Evolutionary conservation across 345 rosid species (phyloP).

Genomic region (Melastoma malabathricum): DNA sequence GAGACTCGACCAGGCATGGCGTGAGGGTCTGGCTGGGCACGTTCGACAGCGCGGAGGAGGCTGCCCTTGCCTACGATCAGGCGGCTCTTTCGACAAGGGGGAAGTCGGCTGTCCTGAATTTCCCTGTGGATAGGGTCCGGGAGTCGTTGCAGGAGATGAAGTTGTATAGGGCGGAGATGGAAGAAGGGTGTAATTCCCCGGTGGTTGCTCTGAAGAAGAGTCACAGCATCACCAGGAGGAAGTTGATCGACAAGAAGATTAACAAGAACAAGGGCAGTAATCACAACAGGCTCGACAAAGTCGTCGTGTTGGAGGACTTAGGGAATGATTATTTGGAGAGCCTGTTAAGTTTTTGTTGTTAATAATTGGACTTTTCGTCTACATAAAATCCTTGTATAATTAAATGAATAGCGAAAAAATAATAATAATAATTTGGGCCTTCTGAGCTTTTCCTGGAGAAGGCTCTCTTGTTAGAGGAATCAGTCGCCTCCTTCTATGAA

Average conservation of each 20-base stretch:
- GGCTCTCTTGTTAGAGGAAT: no score
- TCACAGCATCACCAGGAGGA: conserved; percentile 53
- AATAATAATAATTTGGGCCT: no score
- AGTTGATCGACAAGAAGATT: conserved; percentile 8
- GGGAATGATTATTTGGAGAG: conserved; percentile 68
- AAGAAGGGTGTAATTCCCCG: conserved; percentile 63
- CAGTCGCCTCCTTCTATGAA: no score
- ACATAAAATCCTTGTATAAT: neutral
- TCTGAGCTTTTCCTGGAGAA: no score
- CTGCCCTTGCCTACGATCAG: conserved; percentile 76
- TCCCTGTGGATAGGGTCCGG: conserved; percentile 51
- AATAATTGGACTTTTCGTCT: neutral
- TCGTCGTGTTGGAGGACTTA: conserved; percentile 65
- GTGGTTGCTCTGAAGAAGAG: conserved; percentile 77
- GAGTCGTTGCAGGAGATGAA: conserved; percentile 55
- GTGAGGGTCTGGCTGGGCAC: conserved; percentile 87
- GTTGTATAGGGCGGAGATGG: conserved; percentile 8
- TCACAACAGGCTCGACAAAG: conserved; percentile 26
- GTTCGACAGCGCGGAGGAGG: conserved; percentile 74
- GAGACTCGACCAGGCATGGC: conserved; percentile 58
- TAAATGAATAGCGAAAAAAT: no score
- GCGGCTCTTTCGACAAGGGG: conserved; percentile 80
- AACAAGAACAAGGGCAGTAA: conserved; percentile 22
- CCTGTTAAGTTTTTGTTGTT: conserved; percentile 24
- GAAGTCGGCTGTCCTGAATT: conserved; percentile 56